A percentile compares a stretch with the other conserved stretches of the same genome.
phyloP scores from a whole-genome alignment of 2,329 filamentous ascomycete genomes.

The Dendrostoma leiphaemia region DNA sequence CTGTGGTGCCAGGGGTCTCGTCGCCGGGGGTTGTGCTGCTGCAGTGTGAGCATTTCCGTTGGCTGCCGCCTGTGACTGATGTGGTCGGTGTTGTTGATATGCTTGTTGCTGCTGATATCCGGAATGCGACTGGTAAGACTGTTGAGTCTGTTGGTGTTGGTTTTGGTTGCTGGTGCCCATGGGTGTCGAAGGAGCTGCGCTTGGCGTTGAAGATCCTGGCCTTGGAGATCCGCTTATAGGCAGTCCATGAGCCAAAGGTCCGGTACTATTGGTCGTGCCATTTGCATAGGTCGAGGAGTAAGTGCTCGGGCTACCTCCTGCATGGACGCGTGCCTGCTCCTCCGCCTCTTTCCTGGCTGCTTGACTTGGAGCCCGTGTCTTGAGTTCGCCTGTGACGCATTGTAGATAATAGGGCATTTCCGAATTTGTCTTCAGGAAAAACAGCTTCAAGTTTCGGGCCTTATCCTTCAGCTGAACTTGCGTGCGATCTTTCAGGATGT shows the following conservation, averaged over 20 bases:
- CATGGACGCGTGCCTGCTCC: slow-evolving; percentile 59
- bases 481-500: slow-evolving; percentile 82
- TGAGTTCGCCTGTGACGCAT: slow-evolving; percentile 85
- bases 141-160: slow-evolving; percentile 16
- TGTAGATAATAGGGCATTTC: slow-evolving; percentile 88
- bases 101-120: slow-evolving; percentile 15
- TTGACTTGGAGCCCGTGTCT: slow-evolving; percentile 76
- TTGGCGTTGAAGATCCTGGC: slow-evolving; percentile 3
- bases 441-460: slow-evolving; percentile 83
- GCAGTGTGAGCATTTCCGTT: background rate
- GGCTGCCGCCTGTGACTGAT: slow-evolving; percentile 8
- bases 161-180: slow-evolving; percentile 8
- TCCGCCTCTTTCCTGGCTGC: slow-evolving; percentile 68
- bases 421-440: slow-evolving; percentile 87
- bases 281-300: slow-evolving; percentile 14
- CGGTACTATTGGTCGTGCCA: slow-evolving; percentile 4
- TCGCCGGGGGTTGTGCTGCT: background rate
- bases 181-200: slow-evolving; percentile 1
- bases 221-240: slow-evolving; percentile 4
- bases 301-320: slow-evolving; percentile 55
- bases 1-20: slow-evolving; percentile 7
- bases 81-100: slow-evolving; percentile 8
- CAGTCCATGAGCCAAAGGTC: slow-evolving; percentile 3
- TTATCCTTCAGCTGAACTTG: slow-evolving; percentile 94
- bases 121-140: slow-evolving; percentile 15